Evolutionary conservation across 2,329 filamentous ascomycete species (phyloP), one percentile per base, ranked within the genome.

Genomic region (Fusarium newnesense): DNA sequence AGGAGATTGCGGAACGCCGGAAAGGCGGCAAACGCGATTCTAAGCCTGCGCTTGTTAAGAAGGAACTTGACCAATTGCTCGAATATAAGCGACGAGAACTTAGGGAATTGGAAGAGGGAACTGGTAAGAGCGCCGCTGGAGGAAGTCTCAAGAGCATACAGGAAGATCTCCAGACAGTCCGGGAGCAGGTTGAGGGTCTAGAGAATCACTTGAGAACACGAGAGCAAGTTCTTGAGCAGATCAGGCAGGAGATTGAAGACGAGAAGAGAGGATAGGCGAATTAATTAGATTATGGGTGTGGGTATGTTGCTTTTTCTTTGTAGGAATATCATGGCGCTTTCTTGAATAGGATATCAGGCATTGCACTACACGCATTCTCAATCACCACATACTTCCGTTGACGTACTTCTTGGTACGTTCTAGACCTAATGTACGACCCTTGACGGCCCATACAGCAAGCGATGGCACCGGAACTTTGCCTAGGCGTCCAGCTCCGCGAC

Each of bases 11-110:
- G 1, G 89, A 93, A 77, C 88, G 89, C 68, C 87, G 90, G 64
- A 87, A 84, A 78, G 88, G 88, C 74, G 89, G 87, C 76, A 90
- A 89, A 84, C 87, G 95, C 50, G 91, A 94, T 73, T 92, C 90
- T 30, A 97, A 95, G 83, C 96, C 96, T 47, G 94, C 95, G 42
- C 87, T 99, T 44, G 94, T 98, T 64, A 98, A 98, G 88, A 88
- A 95, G 72, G 96, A 99, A 84, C 86, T 98, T 52, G 94, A 98
- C 82, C 94, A 97, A 84, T 84, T 99, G 82, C 86, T 99, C 47
- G 96, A 99, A 79, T 98, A 97, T 83, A 99, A 99, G 89, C 87
- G 94, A 81, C 90, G 90, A 79, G 92, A 92, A 85, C 86, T 96
- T 80, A 87, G 90, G 75, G 95, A 93, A 57, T 79, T 95, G 82